These are phyloP conservation scores for Zelopaecilomyces penicillatus DNA, from an alignment of 2,329 filamentous ascomycete species.

Conservation along the genomic window DNA sequence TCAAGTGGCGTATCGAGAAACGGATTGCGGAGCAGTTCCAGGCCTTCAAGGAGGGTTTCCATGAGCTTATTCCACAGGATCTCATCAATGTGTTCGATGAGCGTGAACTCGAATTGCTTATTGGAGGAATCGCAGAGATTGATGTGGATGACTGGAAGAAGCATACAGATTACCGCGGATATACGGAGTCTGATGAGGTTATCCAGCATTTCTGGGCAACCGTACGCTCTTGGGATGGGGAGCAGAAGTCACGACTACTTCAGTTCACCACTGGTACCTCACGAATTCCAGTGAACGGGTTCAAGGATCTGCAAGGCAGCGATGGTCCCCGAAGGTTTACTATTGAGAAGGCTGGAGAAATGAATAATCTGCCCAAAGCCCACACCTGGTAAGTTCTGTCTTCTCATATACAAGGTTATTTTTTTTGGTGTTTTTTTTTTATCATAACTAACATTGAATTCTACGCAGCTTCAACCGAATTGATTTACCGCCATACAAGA, in stretches of 20 bases:
- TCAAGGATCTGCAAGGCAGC: conserved; percentile 96
- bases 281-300: conserved; percentile 96
- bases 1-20: conserved; percentile 98
- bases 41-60: conserved; percentile 94
- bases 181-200: conserved; percentile 95
- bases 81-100: conserved; percentile 98
- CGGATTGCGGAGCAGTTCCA: conserved; percentile 97
- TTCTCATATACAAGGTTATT: conserved; percentile 14
- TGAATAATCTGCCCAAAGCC: conserved; percentile 85
- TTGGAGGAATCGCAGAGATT: conserved; percentile 98
- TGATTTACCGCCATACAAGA: conserved; percentile 90
- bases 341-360: conserved; percentile 93
- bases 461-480: conserved; percentile 84
- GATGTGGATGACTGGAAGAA: conserved; percentile 99
- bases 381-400: conserved; percentile 77
- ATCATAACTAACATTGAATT: not conserved
- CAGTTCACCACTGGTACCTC: conserved; percentile 98
- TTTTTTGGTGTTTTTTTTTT: not conserved
- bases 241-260: conserved; percentile 91
- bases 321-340: conserved; percentile 94
- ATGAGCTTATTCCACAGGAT: conserved; percentile 92
- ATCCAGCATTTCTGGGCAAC: conserved; percentile 99
- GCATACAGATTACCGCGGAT: conserved; percentile 97
- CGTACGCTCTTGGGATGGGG: conserved; percentile 92
- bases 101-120: conserved; percentile 89